These are phyloP conservation scores for Papiliotrema flavescens DNA, from an alignment of 1,284 basidiomycete genomes.

Conservation along the genomic window DNA sequence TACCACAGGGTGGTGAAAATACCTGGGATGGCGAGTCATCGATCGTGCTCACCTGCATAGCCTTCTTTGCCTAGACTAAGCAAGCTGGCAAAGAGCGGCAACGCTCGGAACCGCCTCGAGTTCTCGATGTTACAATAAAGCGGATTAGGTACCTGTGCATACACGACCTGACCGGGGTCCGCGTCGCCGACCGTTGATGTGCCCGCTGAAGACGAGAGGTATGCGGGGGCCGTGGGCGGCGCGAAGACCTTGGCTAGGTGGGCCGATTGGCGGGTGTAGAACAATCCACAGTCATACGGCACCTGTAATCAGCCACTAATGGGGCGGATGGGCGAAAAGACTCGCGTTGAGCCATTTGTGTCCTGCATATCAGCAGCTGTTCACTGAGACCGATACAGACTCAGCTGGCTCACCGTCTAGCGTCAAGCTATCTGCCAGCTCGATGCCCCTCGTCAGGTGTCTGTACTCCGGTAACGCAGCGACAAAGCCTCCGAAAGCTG, in stretches of 20 bases:
- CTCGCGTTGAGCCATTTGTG: conserved; percentile 51
- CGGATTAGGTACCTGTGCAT: conserved; percentile 41
- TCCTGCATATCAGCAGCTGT: conserved; percentile 18
- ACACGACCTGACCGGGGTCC: conserved; percentile 8
- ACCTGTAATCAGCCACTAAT: conserved; percentile 31
- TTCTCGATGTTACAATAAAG: conserved; percentile 53
- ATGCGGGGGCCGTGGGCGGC: conserved; percentile 50
- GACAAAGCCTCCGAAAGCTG: conserved; percentile 55
- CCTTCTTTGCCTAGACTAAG: conserved; percentile 50
- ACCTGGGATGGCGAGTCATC: no score
- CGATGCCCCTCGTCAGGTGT: conserved; percentile 45
- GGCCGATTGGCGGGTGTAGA: conserved; percentile 47
- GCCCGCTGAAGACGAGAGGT: conserved; percentile 33
- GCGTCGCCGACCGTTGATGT: conserved; percentile 3
- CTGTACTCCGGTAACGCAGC: conserved; percentile 48
- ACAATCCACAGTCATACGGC: conserved; percentile 55
- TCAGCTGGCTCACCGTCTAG: conserved; percentile 46
- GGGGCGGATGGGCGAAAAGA: neutral
- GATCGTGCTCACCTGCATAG: conserved; percentile 38
- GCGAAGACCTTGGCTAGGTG: conserved; percentile 49
- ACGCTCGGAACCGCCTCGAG: conserved; percentile 52
- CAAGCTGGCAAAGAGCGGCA: conserved; percentile 53
- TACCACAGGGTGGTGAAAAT: no score
- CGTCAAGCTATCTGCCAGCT: conserved; percentile 52
- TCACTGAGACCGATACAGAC: neutral